Base-by-base conservation (phyloP, 2,329 filamentous ascomycete genomes). In the Plenodomus tracheiphilus region DNA sequence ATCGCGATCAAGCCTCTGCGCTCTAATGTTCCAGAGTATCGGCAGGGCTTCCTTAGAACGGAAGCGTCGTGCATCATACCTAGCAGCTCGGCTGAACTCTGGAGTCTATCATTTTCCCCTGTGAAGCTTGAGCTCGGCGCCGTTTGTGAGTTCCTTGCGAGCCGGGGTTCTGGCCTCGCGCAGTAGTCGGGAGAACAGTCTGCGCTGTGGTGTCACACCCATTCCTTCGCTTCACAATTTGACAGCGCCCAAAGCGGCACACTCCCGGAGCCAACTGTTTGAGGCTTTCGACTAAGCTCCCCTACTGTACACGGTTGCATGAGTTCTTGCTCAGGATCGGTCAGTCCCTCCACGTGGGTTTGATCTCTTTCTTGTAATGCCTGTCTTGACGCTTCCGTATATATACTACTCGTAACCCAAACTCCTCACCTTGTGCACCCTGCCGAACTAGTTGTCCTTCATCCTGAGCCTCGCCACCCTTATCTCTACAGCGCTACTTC, bases 221-320 rank as follows among this genome's bases (percentile, higher is more conserved):
- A 59, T 56, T 58, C 58, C 59, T 65, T 70, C 65, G 67, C 66
- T 68, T 69, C 64, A 68, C 60, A 65, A 48, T 56, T 63, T 70
- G 66, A 71, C 65, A 69, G 66, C 67, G 58, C 67, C 69, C 64
- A 68, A 71, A 69, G 61, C 68, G 68, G 69, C 61, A 64, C 58
- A 52, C 64, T 65, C 66, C 68, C 69, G 69, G 64, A 59, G 62
- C 66, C 68, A 70, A 59, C 62, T 65, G 69, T 71, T 70, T 71
- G 69, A 70, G 66, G 61, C 62, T 64, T 32, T 65, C 59, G 60
- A 62, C 61, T 65, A 69, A 68, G 61, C 59, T 63, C 59, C 28
- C 28, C 65, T 53, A 61, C 62, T 60, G 47, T 69, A 64, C 59
- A 57, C 59, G 56, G 61, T 53, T 68, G 68, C 69, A 69, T 66